A percentile compares a stretch with the other conserved stretches of the same genome.
Conservation (phyloP, 495 filamentous ascomycete genomes). For the Penicillium herquei region DNA sequence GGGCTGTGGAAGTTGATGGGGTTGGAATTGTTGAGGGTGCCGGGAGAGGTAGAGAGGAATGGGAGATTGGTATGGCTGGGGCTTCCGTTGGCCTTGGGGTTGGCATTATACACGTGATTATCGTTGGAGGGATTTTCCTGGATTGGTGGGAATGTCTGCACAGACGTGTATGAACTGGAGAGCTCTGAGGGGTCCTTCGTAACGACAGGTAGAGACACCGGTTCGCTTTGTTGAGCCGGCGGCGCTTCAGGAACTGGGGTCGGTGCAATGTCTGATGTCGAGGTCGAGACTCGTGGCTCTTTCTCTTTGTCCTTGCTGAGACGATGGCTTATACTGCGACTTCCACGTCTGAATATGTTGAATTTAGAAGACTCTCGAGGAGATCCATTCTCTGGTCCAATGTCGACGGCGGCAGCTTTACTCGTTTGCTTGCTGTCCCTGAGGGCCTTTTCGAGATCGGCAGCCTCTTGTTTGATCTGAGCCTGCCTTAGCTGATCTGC, state of each 20-base stretch:
- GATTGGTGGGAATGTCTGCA: conserved; percentile 1
- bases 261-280: conserved; percentile 23
- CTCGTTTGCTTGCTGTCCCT: conserved; percentile 60
- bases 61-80: not conserved
- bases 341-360: conserved; percentile 53
- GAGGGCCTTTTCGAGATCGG: conserved; percentile 58
- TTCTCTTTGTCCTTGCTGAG: conserved; percentile 40
- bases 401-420: conserved; percentile 36
- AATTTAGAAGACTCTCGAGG: conserved; percentile 44
- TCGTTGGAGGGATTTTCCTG: conserved; percentile 1
- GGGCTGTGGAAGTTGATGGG: not conserved
- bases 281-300: conserved; percentile 33
- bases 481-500: conserved; percentile 51
- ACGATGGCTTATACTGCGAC: conserved; percentile 59
- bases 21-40: conserved; percentile 11
- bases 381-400: conserved; percentile 36
- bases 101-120: not conserved
- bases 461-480: conserved; percentile 51
- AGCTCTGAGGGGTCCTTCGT: conserved; percentile 13
- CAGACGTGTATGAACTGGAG: conserved; percentile 7
- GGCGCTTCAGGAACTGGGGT: conserved; percentile 19
- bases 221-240: conserved; percentile 8
- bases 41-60: conserved; percentile 3
- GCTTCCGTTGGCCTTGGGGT: not conserved
- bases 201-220: conserved; percentile 10